Conservation (phyloP, 306 rosid genomes). For the Pterocarpus santalinus region DNA sequence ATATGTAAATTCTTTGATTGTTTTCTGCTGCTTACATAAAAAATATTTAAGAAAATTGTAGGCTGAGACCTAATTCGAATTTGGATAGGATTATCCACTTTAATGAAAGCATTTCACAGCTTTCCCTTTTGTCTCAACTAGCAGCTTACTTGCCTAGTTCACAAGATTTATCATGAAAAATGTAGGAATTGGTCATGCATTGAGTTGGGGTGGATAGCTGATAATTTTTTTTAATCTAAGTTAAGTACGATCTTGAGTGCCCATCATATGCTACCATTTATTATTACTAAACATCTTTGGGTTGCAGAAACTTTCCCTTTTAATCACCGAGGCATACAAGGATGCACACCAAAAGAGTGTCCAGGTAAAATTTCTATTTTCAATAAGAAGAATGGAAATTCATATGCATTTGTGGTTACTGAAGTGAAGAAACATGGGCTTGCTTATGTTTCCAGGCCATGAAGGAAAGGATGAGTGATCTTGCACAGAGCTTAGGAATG, state of each 20-base stretch:
- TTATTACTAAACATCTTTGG: conserved; percentile 10
- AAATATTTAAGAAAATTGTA: not conserved
- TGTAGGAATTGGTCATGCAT: not conserved
- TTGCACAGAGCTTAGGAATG: conserved; percentile 65
- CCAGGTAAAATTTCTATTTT: conserved; percentile 52
- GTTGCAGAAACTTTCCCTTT: conserved; percentile 77
- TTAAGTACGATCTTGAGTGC: conserved; percentile 4
- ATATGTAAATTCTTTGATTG: conserved; percentile 7
- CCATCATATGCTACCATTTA: not conserved
- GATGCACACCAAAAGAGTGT: conserved; percentile 92
- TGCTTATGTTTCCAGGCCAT: conserved; percentile 57
- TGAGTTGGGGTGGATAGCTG: conserved; percentile 5
- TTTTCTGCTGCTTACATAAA: conserved; percentile 12
- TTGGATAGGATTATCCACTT: not conserved
- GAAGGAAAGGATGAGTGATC: conserved; percentile 67
- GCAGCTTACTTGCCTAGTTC: not conserved
- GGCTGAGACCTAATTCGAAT: not conserved
- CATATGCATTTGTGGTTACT: conserved; percentile 17
- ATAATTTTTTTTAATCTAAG: not conserved
- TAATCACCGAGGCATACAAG: conserved; percentile 85
- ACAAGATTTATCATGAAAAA: not conserved
- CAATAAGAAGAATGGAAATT: conserved; percentile 25
- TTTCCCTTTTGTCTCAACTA: not conserved
- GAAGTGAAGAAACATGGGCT: conserved; percentile 23
- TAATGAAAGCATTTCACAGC: not conserved